phyloP scores from a whole-genome alignment of 345 rosid species.

The Sonneratia alba region DNA sequence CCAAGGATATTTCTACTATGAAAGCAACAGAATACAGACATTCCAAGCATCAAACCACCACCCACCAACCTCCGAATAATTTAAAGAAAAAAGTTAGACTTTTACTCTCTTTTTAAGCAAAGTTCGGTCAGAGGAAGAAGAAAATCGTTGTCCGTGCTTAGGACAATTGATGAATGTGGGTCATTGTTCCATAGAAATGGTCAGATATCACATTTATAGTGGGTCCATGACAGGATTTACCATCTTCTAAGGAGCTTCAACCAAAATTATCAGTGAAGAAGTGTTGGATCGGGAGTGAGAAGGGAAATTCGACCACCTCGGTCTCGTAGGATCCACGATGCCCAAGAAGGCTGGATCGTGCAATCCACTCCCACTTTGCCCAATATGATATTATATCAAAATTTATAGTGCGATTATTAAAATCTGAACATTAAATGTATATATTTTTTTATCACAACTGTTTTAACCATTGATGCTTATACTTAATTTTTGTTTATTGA shows the following conservation, averaged over 20 bases:
- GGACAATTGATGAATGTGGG: neutral
- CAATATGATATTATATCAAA: too few relatives aligned
- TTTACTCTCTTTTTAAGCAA: too few relatives aligned
- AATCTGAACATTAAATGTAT: too few relatives aligned
- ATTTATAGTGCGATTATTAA: too few relatives aligned
- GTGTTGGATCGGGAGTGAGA: neutral
- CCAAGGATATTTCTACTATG: constrained; percentile 4
- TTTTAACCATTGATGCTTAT: too few relatives aligned
- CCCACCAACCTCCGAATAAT: neutral
- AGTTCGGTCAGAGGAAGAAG: too few relatives aligned
- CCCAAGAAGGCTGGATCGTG: too few relatives aligned
- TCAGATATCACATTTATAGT: neutral
- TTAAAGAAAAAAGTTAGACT: too few relatives aligned
- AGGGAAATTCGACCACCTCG: neutral
- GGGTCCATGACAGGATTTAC: neutral
- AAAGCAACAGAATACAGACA: constrained; percentile 8
- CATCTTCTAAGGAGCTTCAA: neutral
- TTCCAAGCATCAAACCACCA: constrained; percentile 2
- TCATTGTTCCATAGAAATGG: neutral
- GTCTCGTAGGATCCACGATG: too few relatives aligned
- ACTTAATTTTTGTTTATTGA: too few relatives aligned
- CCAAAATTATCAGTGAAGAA: neutral
- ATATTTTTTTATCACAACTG: too few relatives aligned
- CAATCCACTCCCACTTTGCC: too few relatives aligned
- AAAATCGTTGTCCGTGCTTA: neutral